Base-by-base conservation (phyloP, 1,139 yeast genomes). In the Meyerozyma carpophila region DNA sequence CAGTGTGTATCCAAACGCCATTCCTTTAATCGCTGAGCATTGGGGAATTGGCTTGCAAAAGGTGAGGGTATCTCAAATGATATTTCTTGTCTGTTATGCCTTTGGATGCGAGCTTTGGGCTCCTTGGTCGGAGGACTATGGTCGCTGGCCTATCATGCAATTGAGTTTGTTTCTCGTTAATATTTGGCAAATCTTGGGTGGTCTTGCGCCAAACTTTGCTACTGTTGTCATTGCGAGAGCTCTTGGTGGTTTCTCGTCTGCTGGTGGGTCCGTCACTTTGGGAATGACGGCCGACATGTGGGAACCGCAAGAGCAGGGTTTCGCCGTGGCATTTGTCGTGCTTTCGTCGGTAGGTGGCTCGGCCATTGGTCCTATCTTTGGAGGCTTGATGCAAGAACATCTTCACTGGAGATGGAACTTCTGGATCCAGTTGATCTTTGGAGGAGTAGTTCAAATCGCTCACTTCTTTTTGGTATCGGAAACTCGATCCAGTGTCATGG, bases 51-150 rank as follows among this genome's bases (percentile, higher is more conserved):
- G 62, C 41, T 56, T 47, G 41, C 66, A 61, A 38, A 65, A 59
- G 21, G 68, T 64, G 1, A 53, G 69, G 40, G 55, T 54, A 18
- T 63, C 66, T 20, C 68, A 65, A 44, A 62, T 63, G 65, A 55
- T 65, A 20, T 66, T 66, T 45, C 57, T 66, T 45, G 57, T 66
- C 8, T 57, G 65, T 13, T 66, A 66, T 51, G 72, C 69, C 5
- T 59, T 66, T 47, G 72, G 71, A 4, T 64, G 70, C 51, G 71
- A 66, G 46, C 55, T 66, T 41, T 66, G 71, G 71, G 71, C 72
- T 10, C 70, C 71, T 5, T 65, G 70, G 70, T 58, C 65, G 41
- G 71, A 66, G 53, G 71, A 66, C 46, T 61, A 52, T 37, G 71
- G 71, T 6, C 51, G 71, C 41, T 63, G 66, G 66, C 66, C 68